Conservation (phyloP, 192 early-diverging fungal species). For the Coemansia sp. region DNA sequence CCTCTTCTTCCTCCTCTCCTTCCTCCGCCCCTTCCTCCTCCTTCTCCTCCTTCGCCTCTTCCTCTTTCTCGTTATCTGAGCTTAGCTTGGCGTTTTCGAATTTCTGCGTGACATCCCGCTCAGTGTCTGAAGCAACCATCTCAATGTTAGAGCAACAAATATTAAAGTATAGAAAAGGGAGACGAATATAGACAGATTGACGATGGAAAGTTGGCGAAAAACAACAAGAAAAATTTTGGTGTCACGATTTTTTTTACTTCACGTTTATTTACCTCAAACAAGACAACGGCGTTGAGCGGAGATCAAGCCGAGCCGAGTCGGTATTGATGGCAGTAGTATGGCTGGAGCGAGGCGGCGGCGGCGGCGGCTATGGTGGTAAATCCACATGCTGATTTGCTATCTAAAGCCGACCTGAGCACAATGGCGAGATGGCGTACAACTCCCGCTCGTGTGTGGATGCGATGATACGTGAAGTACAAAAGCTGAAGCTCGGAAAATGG, state of each 20-base stretch:
- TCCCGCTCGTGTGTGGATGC: neutral
- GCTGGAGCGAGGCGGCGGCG: too few species aligned
- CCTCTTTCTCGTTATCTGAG: neutral
- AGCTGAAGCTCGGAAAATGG: neutral
- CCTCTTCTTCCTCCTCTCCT: constrained; percentile 45
- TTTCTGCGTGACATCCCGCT: neutral
- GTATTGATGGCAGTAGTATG: too few species aligned
- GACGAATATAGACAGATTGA: neutral
- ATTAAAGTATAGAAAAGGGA: neutral
- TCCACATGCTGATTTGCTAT: too few species aligned
- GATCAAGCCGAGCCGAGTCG: too few species aligned
- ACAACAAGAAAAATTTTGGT: neutral
- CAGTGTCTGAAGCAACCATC: neutral
- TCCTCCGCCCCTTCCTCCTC: constrained; percentile 25
- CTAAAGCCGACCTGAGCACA: neutral
- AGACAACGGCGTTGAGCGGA: neutral
- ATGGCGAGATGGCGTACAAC: neutral
- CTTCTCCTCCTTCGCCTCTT: constrained; percentile 1
- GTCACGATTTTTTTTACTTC: too few species aligned
- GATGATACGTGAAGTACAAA: neutral
- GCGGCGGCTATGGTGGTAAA: too few species aligned
- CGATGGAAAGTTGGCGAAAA: neutral
- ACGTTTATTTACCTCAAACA: neutral
- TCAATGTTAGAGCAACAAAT: too few species aligned
- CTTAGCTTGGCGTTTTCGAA: constrained; percentile 5